Conservation (phyloP, 257 asterid species). For the Ballota nigra region DNA sequence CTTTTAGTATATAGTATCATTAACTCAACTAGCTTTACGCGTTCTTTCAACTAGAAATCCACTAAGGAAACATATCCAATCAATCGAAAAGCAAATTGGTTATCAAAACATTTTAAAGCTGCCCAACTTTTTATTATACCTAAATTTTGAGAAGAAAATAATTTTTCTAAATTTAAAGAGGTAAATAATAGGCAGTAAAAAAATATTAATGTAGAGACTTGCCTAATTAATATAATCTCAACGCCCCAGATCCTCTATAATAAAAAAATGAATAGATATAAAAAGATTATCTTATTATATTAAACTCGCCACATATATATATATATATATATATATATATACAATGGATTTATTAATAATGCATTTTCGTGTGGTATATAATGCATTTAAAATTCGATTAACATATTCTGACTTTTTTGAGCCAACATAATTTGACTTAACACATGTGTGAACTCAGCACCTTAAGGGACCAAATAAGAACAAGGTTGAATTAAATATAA, state of each 20-base stretch:
- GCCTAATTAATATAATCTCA: not conserved
- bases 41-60: conserved; percentile 1
- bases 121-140: not conserved
- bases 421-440: conserved; percentile 23
- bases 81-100: not conserved
- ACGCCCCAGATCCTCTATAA: not conserved
- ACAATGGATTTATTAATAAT: no score
- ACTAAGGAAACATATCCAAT: conserved; percentile 15
- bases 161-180: not conserved
- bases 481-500: not conserved
- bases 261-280: no score
- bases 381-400: not conserved
- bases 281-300: no score
- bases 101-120: not conserved
- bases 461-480: not conserved
- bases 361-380: not conserved
- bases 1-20: no score
- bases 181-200: not conserved
- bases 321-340: no score
- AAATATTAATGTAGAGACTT: not conserved
- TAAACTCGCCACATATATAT: not conserved
- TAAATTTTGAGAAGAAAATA: not conserved
- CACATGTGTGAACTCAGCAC: not conserved
- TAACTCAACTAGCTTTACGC: not conserved
- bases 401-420: not conserved